Evolutionary conservation across 768 basidiomycete species (phyloP), one percentile per base, ranked within the genome.

Genomic region (Naganishia kalamii): DNA sequence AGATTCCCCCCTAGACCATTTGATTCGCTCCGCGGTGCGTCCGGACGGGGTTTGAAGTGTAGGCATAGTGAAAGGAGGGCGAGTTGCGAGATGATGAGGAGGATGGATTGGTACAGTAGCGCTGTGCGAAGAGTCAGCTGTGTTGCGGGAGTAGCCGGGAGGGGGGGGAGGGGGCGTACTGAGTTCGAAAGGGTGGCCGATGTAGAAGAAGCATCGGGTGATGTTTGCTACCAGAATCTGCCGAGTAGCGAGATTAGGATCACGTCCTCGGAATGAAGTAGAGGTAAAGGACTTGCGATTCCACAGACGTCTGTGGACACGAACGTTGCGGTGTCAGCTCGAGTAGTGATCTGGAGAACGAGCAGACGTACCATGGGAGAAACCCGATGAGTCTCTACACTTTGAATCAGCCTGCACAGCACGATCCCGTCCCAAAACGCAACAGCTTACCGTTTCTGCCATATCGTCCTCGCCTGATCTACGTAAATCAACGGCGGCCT

Each of bases 151-250:
- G 40, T 12, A 43, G 25, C 44, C 10, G 61, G 35, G 35, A 51
- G 10, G 43, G 8, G 25, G 21, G 47, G 17, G 19, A 60, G 43
- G 23, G 19, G 46, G 68, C 73, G 63, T 33, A 78, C 77, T 70
- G n/a, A 70, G 68, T 54, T 78, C 77, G 65, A 78, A 78, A 8
- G 71, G 68, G 40, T 76, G 74, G 4, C 75, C 77, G 4, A 78
- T 74, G 71, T 73, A 78, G 69, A 78, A 78, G 71, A 76, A 78
- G n/a, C 75, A 70, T 48, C 77, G 68, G 41, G 70, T 74, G 62
- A 76, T 76, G 63, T 78, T 78, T 46, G 77, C 77, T 19, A 78
- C 72, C 15, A 78, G 60, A 10, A 78, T 67, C 47, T 47, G 30
- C 30, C 17, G 29, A 15, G 3, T 2, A 25, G 15, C 12, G 35